Base-by-base conservation (phyloP, 371 early-diverging fungal species). In the Polyrhizophydium stewartii region DNA sequence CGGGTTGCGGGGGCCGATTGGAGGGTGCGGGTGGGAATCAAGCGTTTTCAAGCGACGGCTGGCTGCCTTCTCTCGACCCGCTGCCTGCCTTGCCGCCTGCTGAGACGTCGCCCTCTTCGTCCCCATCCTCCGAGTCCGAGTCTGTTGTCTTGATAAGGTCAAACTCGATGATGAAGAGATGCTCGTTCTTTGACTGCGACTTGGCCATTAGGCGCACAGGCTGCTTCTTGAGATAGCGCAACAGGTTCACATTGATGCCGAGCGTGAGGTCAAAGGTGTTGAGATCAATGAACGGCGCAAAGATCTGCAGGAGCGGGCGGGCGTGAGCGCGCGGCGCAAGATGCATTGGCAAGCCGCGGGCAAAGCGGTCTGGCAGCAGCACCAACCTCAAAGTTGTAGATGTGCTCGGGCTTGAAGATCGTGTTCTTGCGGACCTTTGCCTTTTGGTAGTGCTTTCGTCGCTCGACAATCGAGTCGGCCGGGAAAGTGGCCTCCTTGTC, bases 211-310 rank as follows among this genome's bases (percentile, higher is more conserved):
- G 58, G 12, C 87, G 84, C 55, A 89, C 72, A 1, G 89, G 89
- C 67, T 86, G 86, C 40, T 78, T 78, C 55, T 72, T 72, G 57
- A 87, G 72, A 60, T 88, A 88, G 47, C 81, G 78, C 17, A 83
- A 68, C 22, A 87, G 74, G 63, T 89, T 87, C 62, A 86, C 74
- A 58, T 76, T 80, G 60, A 85, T 74, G 32, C 88, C 88, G 63
- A 87, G 80, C 53, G 68, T 79, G 59, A 88, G 76, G 66, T 86
- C 85, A 61, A 87, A 86, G 37, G 87, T 87, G 76, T 88, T 89
- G 63, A 89, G 78, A 68, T 89, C 83, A 65, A 89, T 85, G 67
- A 86, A 85, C 0, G 88, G 87, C 53, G 85, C 82, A 74, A 79
- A 86, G 62, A 87, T 87, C 75, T 74, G 64, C 1, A 19, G 7